These are phyloP conservation scores for slime mould (Dictyostelium discoideum) DNA, from an alignment of 78 protist genomes.

Conservation along the genomic window DNA sequence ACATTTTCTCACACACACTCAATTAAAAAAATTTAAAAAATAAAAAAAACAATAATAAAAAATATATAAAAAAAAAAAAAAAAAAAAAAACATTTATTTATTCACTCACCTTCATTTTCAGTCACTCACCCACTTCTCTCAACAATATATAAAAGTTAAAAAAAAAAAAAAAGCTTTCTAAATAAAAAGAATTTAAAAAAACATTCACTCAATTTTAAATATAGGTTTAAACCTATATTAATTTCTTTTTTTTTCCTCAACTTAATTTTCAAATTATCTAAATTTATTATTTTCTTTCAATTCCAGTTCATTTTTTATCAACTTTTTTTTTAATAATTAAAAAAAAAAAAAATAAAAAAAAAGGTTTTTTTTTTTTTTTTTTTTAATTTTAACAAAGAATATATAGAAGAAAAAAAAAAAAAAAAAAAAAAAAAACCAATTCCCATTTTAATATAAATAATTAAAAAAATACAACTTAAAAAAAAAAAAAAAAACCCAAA, in stretches of 20 bases:
- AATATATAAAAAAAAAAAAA: not conserved
- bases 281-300: not conserved
- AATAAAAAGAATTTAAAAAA: not conserved
- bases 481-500: not conserved
- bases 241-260: not conserved
- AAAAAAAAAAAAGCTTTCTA: not conserved
- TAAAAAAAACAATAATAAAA: not conserved
- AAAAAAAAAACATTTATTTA: not conserved
- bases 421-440: too few relatives aligned
- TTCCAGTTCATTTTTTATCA: not conserved
- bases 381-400: not conserved
- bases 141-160: not conserved
- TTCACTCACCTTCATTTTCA: not conserved
- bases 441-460: not conserved
- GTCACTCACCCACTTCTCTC: not conserved
- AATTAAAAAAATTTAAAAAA: not conserved
- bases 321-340: not conserved
- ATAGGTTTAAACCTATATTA: not conserved
- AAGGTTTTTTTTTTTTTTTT: too few relatives aligned
- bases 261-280: not conserved
- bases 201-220: not conserved
- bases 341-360: not conserved
- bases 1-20: not conserved
- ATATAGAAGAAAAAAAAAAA: not conserved
- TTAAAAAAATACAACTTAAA: not conserved